Evolutionary conservation across 2,329 filamentous ascomycete genomes (phyloP).

Genomic region (Botrytis aclada): DNA sequence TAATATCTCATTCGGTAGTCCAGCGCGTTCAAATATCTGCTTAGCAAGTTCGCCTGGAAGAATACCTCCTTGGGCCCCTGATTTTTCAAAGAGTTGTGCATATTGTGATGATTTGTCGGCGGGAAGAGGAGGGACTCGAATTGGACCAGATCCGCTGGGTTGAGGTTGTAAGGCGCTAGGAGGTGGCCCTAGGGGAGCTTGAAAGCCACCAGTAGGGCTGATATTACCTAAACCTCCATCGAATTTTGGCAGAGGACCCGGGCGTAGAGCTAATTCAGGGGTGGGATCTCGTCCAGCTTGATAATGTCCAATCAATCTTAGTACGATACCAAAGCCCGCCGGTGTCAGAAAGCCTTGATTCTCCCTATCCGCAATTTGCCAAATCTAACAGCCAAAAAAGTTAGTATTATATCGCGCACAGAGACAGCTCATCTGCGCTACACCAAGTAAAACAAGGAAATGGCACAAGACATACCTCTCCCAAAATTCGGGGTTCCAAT

Average conservation of each 20-base stretch:
- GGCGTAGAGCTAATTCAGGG: slow-evolving; percentile 76
- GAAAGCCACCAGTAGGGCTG: slow-evolving; percentile 44
- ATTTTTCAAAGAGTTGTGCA: slow-evolving; percentile 84
- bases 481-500: slow-evolving; percentile 78
- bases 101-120: slow-evolving; percentile 90
- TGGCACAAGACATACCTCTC: slow-evolving; percentile 58
- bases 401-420: not conserved
- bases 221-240: slow-evolving; percentile 59
- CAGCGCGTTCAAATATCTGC: slow-evolving; percentile 91
- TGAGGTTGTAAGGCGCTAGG: slow-evolving; percentile 50
- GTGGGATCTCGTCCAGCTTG: slow-evolving; percentile 83
- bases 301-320: slow-evolving; percentile 92
- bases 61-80: slow-evolving; percentile 71
- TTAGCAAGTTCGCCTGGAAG: slow-evolving; percentile 85
- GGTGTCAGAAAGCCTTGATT: slow-evolving; percentile 93
- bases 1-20: slow-evolving; percentile 82
- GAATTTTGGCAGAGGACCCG: slow-evolving; percentile 87
- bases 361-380: slow-evolving; percentile 97
- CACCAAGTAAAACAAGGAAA: not conserved
- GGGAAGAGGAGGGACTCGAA: slow-evolving; percentile 84
- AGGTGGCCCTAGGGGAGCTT: slow-evolving; percentile 47
- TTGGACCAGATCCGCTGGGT: slow-evolving; percentile 60
- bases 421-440: not conserved
- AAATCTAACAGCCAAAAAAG: slow-evolving; percentile 62
- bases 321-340: slow-evolving; percentile 85